Evolutionary conservation across 2,329 filamentous ascomycete genomes (phyloP), one percentile per base, ranked within the genome.

Genomic region (Calonectria montana): DNA sequence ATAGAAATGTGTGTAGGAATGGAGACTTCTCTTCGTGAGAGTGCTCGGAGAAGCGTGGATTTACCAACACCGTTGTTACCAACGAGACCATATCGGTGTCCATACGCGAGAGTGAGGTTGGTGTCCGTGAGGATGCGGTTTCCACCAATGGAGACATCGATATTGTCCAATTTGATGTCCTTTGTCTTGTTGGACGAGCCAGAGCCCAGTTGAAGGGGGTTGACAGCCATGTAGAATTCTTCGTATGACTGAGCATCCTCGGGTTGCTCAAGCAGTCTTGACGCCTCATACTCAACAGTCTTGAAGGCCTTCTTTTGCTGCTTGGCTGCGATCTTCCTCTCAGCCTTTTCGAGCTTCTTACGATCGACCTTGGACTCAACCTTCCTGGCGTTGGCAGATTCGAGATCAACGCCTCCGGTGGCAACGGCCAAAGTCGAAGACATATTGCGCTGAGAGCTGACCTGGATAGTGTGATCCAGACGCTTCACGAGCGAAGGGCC

Each of bases 211-310:
- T 98, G 96, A 74, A 99, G 90, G 73, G 97, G 97, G 84, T 99
- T 99, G 87, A 99, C 97, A 66, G 95, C 93, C 97, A 99, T 98
- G 90, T 97, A 99, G 86, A 99, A 98, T 83, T 99, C 97, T 85
- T 99, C 97, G 83, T 99, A 99, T 47, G 95, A 97, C 88, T 98
- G 93, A 15, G 96, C 88, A 79, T 93, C 91, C 79, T 96, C 93
- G 4, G 94, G 89, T 84, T 94, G 91, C 81, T 97, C 93, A 76
- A 99, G 91, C 76, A 99, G 88, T 77, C 92, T 92, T 15, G 97
- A 98, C 0, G 97, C 94, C 86, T 99, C 97, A 83, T 99, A 99
- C 85, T 98, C 94, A 78, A 99, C 97, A 68, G 93, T 98, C 89
- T 98, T 98, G 92, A 97, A 98, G 41, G 92, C 91, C 88, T 99